A percentile compares a stretch with the other conserved stretches of the same genome.
Evolutionary conservation across 1,284 basidiomycete genomes (phyloP).

Genomic region (Malassezia yamatoensis): DNA sequence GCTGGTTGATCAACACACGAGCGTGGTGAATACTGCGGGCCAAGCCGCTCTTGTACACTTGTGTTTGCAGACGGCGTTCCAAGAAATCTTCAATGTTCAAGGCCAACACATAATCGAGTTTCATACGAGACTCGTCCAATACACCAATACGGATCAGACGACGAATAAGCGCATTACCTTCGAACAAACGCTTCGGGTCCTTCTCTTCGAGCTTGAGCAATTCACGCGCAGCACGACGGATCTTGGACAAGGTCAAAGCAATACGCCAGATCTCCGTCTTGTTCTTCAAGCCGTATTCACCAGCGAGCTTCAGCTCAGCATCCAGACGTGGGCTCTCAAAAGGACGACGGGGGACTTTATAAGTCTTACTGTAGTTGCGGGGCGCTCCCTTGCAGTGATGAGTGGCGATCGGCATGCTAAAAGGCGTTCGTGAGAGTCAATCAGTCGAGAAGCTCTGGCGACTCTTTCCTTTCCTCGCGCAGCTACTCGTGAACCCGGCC

Average conservation of each 20-base stretch:
- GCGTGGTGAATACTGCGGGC: slow-evolving; percentile 99
- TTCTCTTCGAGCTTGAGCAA: slow-evolving; percentile 99
- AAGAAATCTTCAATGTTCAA: slow-evolving; percentile 99
- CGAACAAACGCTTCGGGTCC: slow-evolving; percentile 99
- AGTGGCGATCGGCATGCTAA: slow-evolving; percentile 29
- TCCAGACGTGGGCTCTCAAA: slow-evolving; percentile 97
- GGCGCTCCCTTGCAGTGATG: slow-evolving; percentile 43
- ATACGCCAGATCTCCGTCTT: slow-evolving; percentile 99
- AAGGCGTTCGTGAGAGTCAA: slow-evolving; percentile 4
- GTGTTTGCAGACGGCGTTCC: slow-evolving; percentile 96
- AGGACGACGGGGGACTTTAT: slow-evolving; percentile 80
- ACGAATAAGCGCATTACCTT: slow-evolving; percentile 96
- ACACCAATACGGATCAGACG: slow-evolving; percentile 98
- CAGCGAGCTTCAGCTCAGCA: slow-evolving; percentile 97
- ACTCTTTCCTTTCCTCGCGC: slow-evolving; percentile 4
- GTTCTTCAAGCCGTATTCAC: slow-evolving; percentile 99
- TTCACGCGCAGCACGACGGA: slow-evolving; percentile 99
- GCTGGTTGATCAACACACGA: slow-evolving; percentile 90
- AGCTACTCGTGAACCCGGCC: slow-evolving; percentile 2
- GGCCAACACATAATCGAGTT: slow-evolving; percentile 83
- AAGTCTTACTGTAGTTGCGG: slow-evolving; percentile 47
- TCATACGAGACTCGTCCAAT: slow-evolving; percentile 95
- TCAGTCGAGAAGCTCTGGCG: background rate
- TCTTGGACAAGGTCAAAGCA: slow-evolving; percentile 89
- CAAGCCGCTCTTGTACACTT: slow-evolving; percentile 97